A percentile compares a stretch with the other conserved stretches of the same genome.
Conservation (phyloP, 176 grass and related monocot genomes). For the Zea luxurians region DNA sequence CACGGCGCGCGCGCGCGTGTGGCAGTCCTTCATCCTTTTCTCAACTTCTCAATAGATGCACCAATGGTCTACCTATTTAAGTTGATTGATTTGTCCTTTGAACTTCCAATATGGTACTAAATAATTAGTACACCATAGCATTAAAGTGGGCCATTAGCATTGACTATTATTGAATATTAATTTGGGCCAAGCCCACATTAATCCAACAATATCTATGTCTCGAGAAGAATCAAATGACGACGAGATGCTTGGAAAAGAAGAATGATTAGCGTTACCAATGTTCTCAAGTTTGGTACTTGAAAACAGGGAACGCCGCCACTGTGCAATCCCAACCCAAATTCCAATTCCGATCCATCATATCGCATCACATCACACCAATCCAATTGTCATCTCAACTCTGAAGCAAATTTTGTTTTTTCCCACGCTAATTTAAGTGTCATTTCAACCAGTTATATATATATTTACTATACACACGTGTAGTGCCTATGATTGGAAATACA, state of each 20-base stretch:
- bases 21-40: too few species aligned
- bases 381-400: conserved; percentile 18
- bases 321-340: background rate
- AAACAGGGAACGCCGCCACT: background rate
- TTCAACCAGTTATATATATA: background rate
- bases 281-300: conserved; percentile 8
- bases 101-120: too few species aligned
- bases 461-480: background rate
- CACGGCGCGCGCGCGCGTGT: too few species aligned
- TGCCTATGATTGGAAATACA: background rate
- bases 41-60: too few species aligned
- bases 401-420: conserved; percentile 1
- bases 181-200: too few species aligned
- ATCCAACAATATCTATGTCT: background rate
- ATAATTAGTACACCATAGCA: too few species aligned
- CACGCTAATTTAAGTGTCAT: background rate
- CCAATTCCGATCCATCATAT: background rate
- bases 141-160: too few species aligned
- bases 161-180: too few species aligned
- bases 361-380: background rate
- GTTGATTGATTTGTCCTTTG: too few species aligned
- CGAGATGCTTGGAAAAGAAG: conserved; percentile 21
- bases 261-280: background rate
- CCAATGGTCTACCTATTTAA: too few species aligned
- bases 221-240: conserved; percentile 33